Base-by-base conservation (phyloP, 2,329 filamentous ascomycete species). In the Botrytis fabae region DNA sequence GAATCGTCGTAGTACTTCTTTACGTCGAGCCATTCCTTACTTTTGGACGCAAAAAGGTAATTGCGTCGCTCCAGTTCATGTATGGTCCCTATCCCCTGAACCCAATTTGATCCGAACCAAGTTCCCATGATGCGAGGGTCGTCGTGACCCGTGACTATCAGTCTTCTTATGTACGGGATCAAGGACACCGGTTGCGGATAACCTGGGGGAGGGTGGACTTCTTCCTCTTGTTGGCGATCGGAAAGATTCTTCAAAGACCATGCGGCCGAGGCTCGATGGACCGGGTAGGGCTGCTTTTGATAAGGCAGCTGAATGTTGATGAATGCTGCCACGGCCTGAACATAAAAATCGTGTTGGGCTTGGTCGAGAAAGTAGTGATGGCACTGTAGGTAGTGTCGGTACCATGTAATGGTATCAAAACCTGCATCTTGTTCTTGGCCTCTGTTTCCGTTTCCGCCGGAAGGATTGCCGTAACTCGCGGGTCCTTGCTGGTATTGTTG, bases 51-150 rank as follows among this genome's bases (percentile, higher is more conserved):
- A 81, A 98, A 98, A 48, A 99, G 87, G 81, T 96, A 99, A 81
- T 99, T 99, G 72, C 94, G 89, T 69, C 96, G 89, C 83, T 99
- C 96, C 76, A 92, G 91, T 81, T 98, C 93, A 80, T 97, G 93
- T 74, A 98, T 85, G 18, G 91, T 89, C 0, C 94, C 92, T 66
- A 98, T 87, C 2, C 96, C 96, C 32, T 88, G 85, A 48, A 85
- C 83, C 93, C 95, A 99, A 80, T 97, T 92, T 76, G 98, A 93
- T n/a, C 96, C 96, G 78, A 98, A 99, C 84, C 98, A 97, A 18
- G 94, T 94, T 80, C 97, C 93, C 74, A 99, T 85, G n/a, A 98
- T 91, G 0, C 90, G 90, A 0, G 92, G 90, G 59, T 90, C 91
- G 81, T 98, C 96, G 84, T 97, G 96, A 2, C 95, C 95, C 0